These are phyloP conservation scores for Moniliella sp. DNA, from an alignment of 1,284 basidiomycete species.

Conservation along the genomic window DNA sequence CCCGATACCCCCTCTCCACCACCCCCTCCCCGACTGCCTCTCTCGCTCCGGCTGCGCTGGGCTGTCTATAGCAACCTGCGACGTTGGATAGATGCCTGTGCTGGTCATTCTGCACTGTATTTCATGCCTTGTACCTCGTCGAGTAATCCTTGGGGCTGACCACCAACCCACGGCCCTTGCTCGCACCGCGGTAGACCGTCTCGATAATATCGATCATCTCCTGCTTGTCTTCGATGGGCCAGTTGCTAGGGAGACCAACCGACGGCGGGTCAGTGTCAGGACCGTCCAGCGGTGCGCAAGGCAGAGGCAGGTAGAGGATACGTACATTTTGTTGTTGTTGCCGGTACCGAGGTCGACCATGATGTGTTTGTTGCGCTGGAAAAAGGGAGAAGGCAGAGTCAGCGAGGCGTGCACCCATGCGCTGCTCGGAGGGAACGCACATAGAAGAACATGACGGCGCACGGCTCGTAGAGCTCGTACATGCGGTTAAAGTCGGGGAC, in stretches of 20 bases:
- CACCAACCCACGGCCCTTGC: slow-evolving; percentile 89
- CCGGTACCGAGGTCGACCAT: slow-evolving; percentile 98
- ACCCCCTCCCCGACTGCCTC: too few species aligned
- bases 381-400: not conserved
- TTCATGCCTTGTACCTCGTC: slow-evolving; percentile 2
- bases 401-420: not conserved
- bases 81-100: too few species aligned
- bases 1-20: too few species aligned
- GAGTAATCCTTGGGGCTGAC: slow-evolving; percentile 55
- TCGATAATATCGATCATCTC: slow-evolving; percentile 84
- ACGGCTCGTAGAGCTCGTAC: slow-evolving; percentile 26
- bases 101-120: too few species aligned
- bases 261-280: not conserved
- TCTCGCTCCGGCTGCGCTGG: too few species aligned
- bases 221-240: slow-evolving; percentile 31
- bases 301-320: not conserved
- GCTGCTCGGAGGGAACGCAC: not conserved
- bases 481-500: slow-evolving; percentile 92
- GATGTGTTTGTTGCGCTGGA: slow-evolving; percentile 74
- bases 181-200: slow-evolving; percentile 89
- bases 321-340: slow-evolving; percentile 87
- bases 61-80: too few species aligned
- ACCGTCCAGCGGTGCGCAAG: not conserved
- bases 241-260: slow-evolving; percentile 8
- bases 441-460: slow-evolving; percentile 23